Evolutionary conservation across 1,139 yeast genomes (phyloP).

Genomic region (Debaryomyces sp.): DNA sequence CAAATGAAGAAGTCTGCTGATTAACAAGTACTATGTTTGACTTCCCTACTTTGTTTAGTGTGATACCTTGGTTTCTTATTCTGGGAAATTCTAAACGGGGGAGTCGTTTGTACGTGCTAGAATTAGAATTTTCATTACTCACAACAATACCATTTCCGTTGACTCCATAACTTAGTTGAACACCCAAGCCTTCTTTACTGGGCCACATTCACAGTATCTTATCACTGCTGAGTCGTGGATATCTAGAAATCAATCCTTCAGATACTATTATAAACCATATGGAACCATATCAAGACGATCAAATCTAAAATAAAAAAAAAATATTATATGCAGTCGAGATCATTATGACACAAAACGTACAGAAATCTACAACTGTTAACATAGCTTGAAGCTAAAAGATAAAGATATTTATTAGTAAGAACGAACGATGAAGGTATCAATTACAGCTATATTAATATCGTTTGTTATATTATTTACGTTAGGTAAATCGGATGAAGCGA

Average conservation of each 20-base stretch:
- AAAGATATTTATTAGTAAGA: background rate
- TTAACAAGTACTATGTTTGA: slow-evolving; percentile 14
- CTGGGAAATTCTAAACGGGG: slow-evolving; percentile 30
- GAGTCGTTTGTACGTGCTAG: slow-evolving; percentile 6
- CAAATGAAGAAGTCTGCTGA: slow-evolving; percentile 17
- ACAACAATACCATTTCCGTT: slow-evolving; percentile 30
- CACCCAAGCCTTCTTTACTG: slow-evolving; percentile 41
- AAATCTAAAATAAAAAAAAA: background rate
- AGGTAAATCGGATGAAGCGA: slow-evolving; percentile 11
- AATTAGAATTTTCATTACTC: slow-evolving; percentile 14
- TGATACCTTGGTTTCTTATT: slow-evolving; percentile 20
- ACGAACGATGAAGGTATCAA: slow-evolving; percentile 1
- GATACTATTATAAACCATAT: background rate
- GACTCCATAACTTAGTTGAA: slow-evolving; percentile 42
- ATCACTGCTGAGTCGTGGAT: background rate
- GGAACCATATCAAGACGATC: slow-evolving; percentile 3
- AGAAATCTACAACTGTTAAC: background rate
- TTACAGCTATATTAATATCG: background rate
- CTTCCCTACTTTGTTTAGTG: slow-evolving; percentile 18
- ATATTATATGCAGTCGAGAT: background rate
- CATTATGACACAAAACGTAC: slow-evolving; percentile 1
- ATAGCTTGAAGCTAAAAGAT: background rate
- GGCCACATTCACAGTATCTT: slow-evolving; percentile 40
- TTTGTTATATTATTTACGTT: background rate
- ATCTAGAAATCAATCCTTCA: background rate